Conservation (phyloP, 2,329 filamentous ascomycete species). For the Xylaria sp. region DNA sequence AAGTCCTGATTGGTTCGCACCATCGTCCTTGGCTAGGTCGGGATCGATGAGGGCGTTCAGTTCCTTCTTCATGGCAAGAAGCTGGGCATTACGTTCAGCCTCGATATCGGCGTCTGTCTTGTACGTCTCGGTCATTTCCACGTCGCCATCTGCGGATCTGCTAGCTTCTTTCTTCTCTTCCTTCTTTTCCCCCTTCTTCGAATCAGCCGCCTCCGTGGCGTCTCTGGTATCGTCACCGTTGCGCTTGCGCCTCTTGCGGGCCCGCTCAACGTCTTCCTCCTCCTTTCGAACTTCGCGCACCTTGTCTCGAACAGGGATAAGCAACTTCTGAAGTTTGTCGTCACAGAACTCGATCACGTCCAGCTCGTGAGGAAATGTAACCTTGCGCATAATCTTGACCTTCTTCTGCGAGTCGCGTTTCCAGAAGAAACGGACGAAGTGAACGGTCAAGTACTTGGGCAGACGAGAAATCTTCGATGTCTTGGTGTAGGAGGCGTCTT, state of each 20-base stretch:
- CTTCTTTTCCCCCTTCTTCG: constrained; percentile 45
- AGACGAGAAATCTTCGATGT: constrained; percentile 82
- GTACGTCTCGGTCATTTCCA: constrained; percentile 68
- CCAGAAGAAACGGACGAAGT: constrained; percentile 99
- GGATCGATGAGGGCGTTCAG: constrained; percentile 72
- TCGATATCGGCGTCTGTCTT: constrained; percentile 95
- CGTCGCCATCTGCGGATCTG: constrained; percentile 57
- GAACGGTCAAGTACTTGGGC: constrained; percentile 92
- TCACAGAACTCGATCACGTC: constrained; percentile 95
- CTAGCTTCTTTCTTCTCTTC: constrained; percentile 32
- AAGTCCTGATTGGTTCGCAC: constrained; percentile 86
- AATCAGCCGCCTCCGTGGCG: constrained; percentile 42
- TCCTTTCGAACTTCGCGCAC: constrained; percentile 93
- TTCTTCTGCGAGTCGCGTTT: constrained; percentile 94
- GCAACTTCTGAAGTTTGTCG: constrained; percentile 73
- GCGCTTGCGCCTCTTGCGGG: constrained; percentile 84
- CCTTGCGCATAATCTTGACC: constrained; percentile 99
- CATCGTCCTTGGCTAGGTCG: constrained; percentile 68
- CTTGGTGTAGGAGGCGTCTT: constrained; percentile 83
- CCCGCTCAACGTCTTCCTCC: constrained; percentile 84
- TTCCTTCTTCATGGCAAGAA: constrained; percentile 81
- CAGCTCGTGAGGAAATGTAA: constrained; percentile 89
- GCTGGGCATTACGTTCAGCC: constrained; percentile 69
- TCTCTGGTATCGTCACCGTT: constrained; percentile 45
- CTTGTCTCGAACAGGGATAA: constrained; percentile 92